phyloP scores from a whole-genome alignment of 2,329 filamentous ascomycete genomes.

The Fusarium austroafricanum region DNA sequence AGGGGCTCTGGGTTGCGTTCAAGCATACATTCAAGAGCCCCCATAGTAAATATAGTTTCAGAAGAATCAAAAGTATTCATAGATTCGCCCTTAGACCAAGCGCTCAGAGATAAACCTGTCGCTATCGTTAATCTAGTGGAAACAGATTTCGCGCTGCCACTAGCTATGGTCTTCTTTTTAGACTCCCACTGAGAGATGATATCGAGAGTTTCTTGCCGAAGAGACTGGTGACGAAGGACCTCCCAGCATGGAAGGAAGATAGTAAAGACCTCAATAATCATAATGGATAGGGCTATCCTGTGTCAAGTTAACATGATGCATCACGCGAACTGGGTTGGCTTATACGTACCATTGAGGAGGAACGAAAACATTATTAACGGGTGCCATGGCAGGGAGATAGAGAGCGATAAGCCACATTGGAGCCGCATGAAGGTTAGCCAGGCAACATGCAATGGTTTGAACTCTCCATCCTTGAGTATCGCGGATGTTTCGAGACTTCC shows the following conservation, averaged over 20 bases:
- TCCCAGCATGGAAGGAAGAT: conserved; percentile 1
- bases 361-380: conserved; percentile 64
- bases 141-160: conserved; percentile 51
- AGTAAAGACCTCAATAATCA: conserved; percentile 70
- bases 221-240: neutral
- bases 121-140: neutral
- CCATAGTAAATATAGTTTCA: conserved; percentile 64
- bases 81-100: neutral
- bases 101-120: neutral
- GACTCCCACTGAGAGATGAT: conserved; percentile 58
- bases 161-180: neutral
- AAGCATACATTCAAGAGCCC: conserved; percentile 70
- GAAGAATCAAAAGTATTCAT: neutral
- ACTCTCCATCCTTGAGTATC: conserved; percentile 74
- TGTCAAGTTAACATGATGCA: neutral
- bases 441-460: conserved; percentile 65
- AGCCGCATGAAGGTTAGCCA: conserved; percentile 63
- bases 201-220: neutral
- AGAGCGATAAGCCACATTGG: conserved; percentile 73
- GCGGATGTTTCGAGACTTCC: conserved; percentile 68
- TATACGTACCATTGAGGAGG: conserved; percentile 69
- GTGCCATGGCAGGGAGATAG: conserved; percentile 60
- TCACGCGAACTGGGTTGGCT: neutral
- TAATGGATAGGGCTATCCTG: conserved; percentile 64
- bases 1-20: conserved; percentile 67